Percentiles rank a stretch among this genome's conserved stretches.
These are phyloP conservation scores for Tylopilus plumbeoviolaceoides DNA, from an alignment of 768 basidiomycete species.

Conservation along the genomic window DNA sequence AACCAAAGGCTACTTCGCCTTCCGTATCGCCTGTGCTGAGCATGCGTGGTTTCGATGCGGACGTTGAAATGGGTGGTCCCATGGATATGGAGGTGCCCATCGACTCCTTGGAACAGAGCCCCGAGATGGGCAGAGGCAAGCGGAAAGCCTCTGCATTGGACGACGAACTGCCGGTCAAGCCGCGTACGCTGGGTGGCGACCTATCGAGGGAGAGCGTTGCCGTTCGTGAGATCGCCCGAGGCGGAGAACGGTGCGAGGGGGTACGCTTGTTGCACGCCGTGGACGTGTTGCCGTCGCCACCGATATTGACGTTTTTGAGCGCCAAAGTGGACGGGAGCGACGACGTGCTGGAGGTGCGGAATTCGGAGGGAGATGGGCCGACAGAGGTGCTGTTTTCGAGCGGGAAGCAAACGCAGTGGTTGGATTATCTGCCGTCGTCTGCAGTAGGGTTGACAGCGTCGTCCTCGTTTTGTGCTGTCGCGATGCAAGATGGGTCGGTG, in stretches of 20 bases:
- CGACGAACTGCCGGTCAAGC: constrained; percentile 34
- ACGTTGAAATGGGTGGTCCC: constrained; percentile 37
- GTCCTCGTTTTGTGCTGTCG: constrained; percentile 65
- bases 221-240: constrained; percentile 50
- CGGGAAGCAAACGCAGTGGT: constrained; percentile 75
- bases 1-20: constrained; percentile 23
- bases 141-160: constrained; percentile 47
- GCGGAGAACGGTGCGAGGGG: constrained; percentile 12
- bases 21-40: constrained; percentile 46
- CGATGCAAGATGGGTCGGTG: constrained; percentile 75
- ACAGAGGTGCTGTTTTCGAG: constrained; percentile 65
- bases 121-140: constrained; percentile 43
- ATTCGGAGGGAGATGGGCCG: constrained; percentile 62
- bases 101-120: constrained; percentile 29
- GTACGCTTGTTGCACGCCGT: constrained; percentile 18
- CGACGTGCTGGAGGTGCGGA: constrained; percentile 71
- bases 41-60: constrained; percentile 45
- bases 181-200: constrained; percentile 69
- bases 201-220: constrained; percentile 45
- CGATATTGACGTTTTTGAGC: constrained; percentile 57
- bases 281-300: constrained; percentile 41
- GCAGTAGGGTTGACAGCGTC: constrained; percentile 67
- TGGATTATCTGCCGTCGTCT: constrained; percentile 80
- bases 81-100: constrained; percentile 54
- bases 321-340: constrained; percentile 62